phyloP scores from a whole-genome alignment of 441 rosid genomes.

The Rhodomyrtus psidioides region DNA sequence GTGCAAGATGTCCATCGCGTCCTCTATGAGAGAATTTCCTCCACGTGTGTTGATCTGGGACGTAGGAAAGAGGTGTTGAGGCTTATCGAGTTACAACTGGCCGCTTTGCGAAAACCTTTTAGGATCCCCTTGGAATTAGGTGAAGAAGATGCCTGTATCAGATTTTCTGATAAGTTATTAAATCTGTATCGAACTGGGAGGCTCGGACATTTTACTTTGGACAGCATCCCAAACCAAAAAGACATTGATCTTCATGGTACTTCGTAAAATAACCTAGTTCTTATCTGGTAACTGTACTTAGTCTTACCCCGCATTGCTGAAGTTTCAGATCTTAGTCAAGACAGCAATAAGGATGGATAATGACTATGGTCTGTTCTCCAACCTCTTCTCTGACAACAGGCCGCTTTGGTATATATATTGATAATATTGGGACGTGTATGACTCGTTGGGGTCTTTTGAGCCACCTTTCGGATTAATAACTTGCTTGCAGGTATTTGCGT shows the following conservation, averaged over 20 bases:
- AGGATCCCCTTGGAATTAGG: slow-evolving; percentile 23
- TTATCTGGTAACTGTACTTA: background rate
- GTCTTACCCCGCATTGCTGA: background rate
- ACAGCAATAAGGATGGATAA: no score
- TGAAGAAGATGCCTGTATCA: slow-evolving; percentile 19
- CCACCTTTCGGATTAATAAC: no score
- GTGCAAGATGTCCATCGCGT: slow-evolving; percentile 45
- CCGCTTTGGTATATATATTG: no score
- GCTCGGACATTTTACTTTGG: slow-evolving; percentile 58
- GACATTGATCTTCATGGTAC: background rate
- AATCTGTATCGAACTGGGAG: slow-evolving; percentile 63
- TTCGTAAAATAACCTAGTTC: background rate
- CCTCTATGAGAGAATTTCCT: slow-evolving; percentile 34
- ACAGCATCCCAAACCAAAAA: background rate
- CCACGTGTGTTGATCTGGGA: slow-evolving; percentile 20
- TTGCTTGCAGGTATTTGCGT: background rate
- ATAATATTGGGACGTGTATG: background rate
- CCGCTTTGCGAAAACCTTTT: slow-evolving; percentile 30
- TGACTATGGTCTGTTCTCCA: background rate
- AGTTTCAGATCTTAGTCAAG: background rate
- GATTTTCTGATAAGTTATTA: slow-evolving; percentile 46
- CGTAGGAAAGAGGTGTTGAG: slow-evolving; percentile 22
- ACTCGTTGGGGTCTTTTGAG: background rate
- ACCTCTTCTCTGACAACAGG: background rate
- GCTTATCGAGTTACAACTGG: slow-evolving; percentile 38